Evolutionary conservation across 2,329 filamentous ascomycete genomes (phyloP).

Genomic region (Biscogniauxia sp.): DNA sequence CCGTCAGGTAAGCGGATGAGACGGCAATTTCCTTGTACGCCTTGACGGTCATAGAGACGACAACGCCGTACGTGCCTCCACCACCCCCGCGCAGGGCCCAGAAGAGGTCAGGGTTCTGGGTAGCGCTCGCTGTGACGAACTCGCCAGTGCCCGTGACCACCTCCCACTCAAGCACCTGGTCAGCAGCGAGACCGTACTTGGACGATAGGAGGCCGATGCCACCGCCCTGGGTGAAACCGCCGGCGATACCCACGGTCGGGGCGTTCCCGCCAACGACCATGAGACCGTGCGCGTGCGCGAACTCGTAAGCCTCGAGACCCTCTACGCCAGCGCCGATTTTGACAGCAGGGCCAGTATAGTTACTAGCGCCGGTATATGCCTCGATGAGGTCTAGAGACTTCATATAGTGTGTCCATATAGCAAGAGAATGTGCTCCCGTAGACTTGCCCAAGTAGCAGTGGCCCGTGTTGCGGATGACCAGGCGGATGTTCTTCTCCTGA

Average conservation of each 20-base stretch:
- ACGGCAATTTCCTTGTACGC: slow-evolving; percentile 3
- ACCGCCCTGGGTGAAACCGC: slow-evolving; percentile 39
- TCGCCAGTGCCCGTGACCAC: slow-evolving; percentile 25
- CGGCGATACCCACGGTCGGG: neutral
- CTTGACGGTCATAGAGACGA: slow-evolving; percentile 31
- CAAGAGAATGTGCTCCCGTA: slow-evolving; percentile 20
- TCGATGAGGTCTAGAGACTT: slow-evolving; percentile 15
- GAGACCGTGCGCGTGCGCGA: slow-evolving; percentile 8
- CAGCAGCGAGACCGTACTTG: slow-evolving; percentile 54
- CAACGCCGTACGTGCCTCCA: slow-evolving; percentile 56
- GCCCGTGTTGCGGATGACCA: slow-evolving; percentile 43
- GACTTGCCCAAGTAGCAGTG: slow-evolving; percentile 36
- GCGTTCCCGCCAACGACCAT: slow-evolving; percentile 10
- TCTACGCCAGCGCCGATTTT: slow-evolving; percentile 34
- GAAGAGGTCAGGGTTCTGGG: slow-evolving; percentile 54
- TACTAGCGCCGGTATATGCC: slow-evolving; percentile 13
- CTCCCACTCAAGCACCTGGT: slow-evolving; percentile 45
- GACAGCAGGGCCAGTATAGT: slow-evolving; percentile 38
- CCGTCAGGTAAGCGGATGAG: slow-evolving; percentile 5
- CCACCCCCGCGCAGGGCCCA: slow-evolving; percentile 63
- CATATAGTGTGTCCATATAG: slow-evolving; percentile 22
- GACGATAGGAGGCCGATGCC: slow-evolving; percentile 54
- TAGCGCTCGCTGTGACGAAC: slow-evolving; percentile 45
- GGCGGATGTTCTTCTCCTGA: slow-evolving; percentile 34
- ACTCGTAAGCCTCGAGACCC: slow-evolving; percentile 6